These are phyloP conservation scores for Taphrina confusa DNA, from an alignment of 1,139 yeast genomes.

Conservation along the genomic window DNA sequence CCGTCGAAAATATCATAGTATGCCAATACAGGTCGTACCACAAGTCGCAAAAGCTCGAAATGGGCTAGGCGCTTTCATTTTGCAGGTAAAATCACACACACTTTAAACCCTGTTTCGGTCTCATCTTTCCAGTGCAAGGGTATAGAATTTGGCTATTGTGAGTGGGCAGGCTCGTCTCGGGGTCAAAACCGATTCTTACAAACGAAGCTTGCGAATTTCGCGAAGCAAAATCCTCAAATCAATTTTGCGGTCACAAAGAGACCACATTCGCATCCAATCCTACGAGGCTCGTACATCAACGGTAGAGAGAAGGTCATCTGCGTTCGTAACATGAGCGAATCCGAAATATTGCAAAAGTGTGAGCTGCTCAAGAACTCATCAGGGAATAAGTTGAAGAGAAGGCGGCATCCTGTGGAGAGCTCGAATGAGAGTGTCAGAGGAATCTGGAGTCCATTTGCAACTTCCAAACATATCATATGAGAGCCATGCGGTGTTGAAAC, in stretches of 20 bases:
- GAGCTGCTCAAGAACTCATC: constrained; percentile 59
- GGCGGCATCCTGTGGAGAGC: constrained; percentile 74
- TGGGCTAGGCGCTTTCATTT: constrained; percentile 77
- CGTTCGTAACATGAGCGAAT: constrained; percentile 60
- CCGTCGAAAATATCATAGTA: constrained; percentile 27
- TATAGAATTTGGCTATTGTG: constrained; percentile 75
- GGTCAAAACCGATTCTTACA: constrained; percentile 69
- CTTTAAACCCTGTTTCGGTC: not conserved
- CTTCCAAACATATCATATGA: constrained; percentile 16
- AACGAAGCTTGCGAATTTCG: constrained; percentile 59
- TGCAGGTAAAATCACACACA: constrained; percentile 50
- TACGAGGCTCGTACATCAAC: constrained; percentile 65
- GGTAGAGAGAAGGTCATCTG: constrained; percentile 58
- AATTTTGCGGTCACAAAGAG: constrained; percentile 69
- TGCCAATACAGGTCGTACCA: constrained; percentile 52
- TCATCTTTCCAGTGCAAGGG: constrained; percentile 55
- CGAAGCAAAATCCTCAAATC: constrained; percentile 62
- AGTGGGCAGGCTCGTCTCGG: constrained; percentile 92
- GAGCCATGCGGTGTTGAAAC: no score
- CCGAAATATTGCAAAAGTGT: constrained; percentile 57
- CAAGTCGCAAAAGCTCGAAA: constrained; percentile 65
- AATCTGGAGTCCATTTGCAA: constrained; percentile 93
- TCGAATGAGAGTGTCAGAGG: constrained; percentile 88
- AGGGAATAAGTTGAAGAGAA: constrained; percentile 61
- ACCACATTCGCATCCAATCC: constrained; percentile 73